Conservation (phyloP, 2,329 filamentous ascomycete genomes). For the Claviceps digitariae region DNA sequence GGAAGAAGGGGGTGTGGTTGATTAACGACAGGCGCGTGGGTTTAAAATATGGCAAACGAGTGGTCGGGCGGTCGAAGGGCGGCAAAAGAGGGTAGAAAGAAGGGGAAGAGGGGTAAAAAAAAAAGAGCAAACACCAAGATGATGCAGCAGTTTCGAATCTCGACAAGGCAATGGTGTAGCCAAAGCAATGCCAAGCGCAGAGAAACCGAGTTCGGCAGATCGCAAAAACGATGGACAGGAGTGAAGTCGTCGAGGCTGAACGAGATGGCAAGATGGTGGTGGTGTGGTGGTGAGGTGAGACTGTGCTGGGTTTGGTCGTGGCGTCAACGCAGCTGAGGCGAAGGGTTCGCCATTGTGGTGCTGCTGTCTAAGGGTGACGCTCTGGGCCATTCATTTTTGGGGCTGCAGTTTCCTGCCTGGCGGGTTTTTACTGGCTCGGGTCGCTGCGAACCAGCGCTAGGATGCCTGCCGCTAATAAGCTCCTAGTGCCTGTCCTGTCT, state of each 20-base stretch:
- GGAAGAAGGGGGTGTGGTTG: not conserved
- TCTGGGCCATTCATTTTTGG: not conserved
- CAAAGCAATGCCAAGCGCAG: not conserved
- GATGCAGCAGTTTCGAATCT: not conserved
- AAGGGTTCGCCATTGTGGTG: not conserved
- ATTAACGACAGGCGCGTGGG: slow-evolving; percentile 1
- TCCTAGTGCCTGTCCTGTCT: not conserved
- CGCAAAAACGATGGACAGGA: not conserved
- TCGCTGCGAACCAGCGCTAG: not conserved
- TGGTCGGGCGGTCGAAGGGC: not conserved
- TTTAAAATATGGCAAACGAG: slow-evolving; percentile 1
- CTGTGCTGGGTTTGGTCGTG: not conserved
- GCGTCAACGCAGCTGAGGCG: not conserved
- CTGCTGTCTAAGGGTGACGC: not conserved
- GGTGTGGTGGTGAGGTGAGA: too few species aligned
- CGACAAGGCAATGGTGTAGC: not conserved
- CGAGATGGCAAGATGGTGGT: not conserved
- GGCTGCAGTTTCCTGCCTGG: not conserved
- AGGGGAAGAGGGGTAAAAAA: not conserved
- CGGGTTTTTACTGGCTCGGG: not conserved
- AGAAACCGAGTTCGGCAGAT: not conserved
- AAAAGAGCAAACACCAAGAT: not conserved
- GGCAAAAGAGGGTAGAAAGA: not conserved
- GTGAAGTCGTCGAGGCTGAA: not conserved
- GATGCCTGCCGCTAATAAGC: not conserved